Evolutionary conservation across 805 yeast genomes (phyloP).

Genomic region (Wickerhamiella sorbophila): DNA sequence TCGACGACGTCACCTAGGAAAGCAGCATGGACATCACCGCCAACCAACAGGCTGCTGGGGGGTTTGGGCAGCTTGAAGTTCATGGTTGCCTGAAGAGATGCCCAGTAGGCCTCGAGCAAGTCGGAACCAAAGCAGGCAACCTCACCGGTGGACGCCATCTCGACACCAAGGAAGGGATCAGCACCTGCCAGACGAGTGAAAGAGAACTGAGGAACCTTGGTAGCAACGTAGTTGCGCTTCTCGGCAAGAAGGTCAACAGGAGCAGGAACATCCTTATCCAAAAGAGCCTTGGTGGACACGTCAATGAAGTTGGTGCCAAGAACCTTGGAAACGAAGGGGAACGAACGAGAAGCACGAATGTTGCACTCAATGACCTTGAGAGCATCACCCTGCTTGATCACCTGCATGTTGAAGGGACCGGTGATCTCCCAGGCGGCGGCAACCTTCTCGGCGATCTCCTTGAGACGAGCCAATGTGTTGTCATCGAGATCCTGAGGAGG

Average conservation of each 20-base stretch:
- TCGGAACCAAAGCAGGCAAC: constrained; percentile 91
- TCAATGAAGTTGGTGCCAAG: constrained; percentile 90
- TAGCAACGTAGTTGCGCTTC: constrained; percentile 72
- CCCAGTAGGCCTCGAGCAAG: constrained; percentile 88
- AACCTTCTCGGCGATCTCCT: constrained; percentile 83
- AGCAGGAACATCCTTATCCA: constrained; percentile 55
- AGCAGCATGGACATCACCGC: constrained; percentile 74
- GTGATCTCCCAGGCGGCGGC: constrained; percentile 90
- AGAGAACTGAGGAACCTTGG: constrained; percentile 96
- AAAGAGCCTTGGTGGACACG: constrained; percentile 78
- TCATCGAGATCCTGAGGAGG: constrained; percentile 78
- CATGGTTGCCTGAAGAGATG: constrained; percentile 92
- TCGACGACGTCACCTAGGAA: constrained; percentile 61
- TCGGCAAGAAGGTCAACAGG: constrained; percentile 75
- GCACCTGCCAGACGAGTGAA: constrained; percentile 98
- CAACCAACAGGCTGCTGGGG: constrained; percentile 77
- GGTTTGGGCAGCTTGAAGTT: constrained; percentile 90
- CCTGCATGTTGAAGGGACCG: constrained; percentile 98
- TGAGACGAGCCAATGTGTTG: constrained; percentile 52
- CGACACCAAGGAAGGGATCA: constrained; percentile 97
- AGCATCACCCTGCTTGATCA: constrained; percentile 87
- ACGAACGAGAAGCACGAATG: constrained; percentile 95
- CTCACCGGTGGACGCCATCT: constrained; percentile 99
- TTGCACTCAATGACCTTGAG: constrained; percentile 98
- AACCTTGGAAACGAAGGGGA: constrained; percentile 98